phyloP scores from a whole-genome alignment of 2,329 filamentous ascomycete genomes.

The Alternaria burnsii region DNA sequence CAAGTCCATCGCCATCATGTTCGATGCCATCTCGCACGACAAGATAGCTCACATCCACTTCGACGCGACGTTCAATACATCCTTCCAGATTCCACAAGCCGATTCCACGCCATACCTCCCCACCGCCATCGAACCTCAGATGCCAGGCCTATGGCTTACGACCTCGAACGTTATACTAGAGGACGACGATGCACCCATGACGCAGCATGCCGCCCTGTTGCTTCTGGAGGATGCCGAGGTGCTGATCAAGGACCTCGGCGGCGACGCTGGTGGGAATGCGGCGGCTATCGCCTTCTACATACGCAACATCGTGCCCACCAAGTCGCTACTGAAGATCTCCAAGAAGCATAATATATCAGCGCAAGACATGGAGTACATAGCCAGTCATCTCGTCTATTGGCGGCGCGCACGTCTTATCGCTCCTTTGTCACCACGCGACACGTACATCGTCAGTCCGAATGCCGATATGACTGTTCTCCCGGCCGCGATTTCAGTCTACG shows the following conservation, averaged over 20 bases:
- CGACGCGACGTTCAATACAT: conserved; percentile 68
- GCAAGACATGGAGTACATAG: conserved; percentile 83
- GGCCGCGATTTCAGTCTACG: conserved; percentile 75
- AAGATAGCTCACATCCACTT: conserved; percentile 86
- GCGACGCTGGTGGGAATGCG: conserved; percentile 78
- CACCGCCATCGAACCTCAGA: conserved; percentile 71
- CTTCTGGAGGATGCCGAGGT: conserved; percentile 84
- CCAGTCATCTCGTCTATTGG: conserved; percentile 96
- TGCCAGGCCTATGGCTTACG: conserved; percentile 83
- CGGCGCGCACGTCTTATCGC: conserved; percentile 89
- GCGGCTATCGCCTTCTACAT: conserved; percentile 79
- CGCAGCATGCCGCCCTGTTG: conserved; percentile 86
- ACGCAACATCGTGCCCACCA: conserved; percentile 66
- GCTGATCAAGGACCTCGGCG: conserved; percentile 73
- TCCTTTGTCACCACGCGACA: conserved; percentile 87
- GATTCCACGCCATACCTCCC: conserved; percentile 78
- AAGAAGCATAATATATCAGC: conserved; percentile 76
- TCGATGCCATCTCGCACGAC: conserved; percentile 80
- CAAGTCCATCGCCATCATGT: conserved; percentile 82
- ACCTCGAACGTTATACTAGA: conserved; percentile 80
- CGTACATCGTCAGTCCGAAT: conserved; percentile 91
- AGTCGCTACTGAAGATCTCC: conserved; percentile 75
- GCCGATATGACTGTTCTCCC: conserved; percentile 78
- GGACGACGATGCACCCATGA: conserved; percentile 74
- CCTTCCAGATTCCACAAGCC: conserved; percentile 68